These are phyloP conservation scores for Coemansia sp. DNA, from an alignment of 371 early-diverging fungal species.

Conservation along the genomic window DNA sequence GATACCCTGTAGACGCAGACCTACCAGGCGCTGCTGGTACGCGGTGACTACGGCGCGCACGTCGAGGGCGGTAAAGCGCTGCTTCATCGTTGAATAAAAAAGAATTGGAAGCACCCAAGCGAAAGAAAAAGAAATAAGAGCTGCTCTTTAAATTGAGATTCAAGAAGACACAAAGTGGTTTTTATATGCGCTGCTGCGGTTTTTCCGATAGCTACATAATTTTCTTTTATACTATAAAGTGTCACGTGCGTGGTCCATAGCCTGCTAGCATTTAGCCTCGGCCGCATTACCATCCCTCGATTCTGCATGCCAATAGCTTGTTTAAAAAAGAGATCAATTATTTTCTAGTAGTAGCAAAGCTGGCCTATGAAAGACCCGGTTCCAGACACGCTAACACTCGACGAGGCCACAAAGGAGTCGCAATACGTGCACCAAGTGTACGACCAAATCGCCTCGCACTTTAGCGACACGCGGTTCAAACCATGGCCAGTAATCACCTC, in stretches of 20 bases:
- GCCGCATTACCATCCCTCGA: neutral
- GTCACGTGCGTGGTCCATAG: slow-evolving; percentile 7
- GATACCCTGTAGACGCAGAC: slow-evolving; percentile 88
- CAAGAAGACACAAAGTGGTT: no score
- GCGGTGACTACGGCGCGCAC: slow-evolving; percentile 80
- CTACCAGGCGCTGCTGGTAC: slow-evolving; percentile 64
- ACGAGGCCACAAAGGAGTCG: slow-evolving; percentile 64
- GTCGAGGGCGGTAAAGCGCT: slow-evolving; percentile 84
- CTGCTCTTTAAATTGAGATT: neutral
- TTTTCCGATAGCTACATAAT: neutral
- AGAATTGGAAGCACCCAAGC: neutral
- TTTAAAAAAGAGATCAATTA: neutral
- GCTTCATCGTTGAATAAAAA: slow-evolving; percentile 37
- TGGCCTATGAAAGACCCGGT: slow-evolving; percentile 42
- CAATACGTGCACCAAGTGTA: slow-evolving; percentile 89
- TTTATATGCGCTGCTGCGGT: neutral
- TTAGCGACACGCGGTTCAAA: slow-evolving; percentile 95
- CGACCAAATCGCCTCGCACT: slow-evolving; percentile 89
- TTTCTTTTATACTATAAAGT: neutral
- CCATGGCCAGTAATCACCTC: slow-evolving; percentile 96
- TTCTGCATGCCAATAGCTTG: neutral
- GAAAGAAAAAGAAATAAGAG: neutral
- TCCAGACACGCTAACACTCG: slow-evolving; percentile 52
- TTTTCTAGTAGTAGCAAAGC: neutral
- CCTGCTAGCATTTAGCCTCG: neutral